phyloP scores from a whole-genome alignment of 768 basidiomycete genomes.

The Boletus insuetus region DNA sequence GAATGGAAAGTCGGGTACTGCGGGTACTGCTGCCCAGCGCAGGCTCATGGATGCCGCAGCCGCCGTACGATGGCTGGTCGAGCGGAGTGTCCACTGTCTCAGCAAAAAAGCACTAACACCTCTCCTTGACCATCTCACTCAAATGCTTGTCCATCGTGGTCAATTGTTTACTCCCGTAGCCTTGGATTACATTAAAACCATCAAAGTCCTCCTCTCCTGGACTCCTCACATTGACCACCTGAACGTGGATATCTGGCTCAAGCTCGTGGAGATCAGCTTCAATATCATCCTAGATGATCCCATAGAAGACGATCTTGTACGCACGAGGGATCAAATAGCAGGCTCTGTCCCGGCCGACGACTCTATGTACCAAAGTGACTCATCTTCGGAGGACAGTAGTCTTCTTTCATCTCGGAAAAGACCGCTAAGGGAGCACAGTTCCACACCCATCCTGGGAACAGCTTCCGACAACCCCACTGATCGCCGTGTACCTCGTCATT shows the following conservation, averaged over 20 bases:
- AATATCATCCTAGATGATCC: slow-evolving; percentile 70
- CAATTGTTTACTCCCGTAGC: slow-evolving; percentile 62
- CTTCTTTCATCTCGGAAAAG: slow-evolving; percentile 35
- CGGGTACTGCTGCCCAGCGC: slow-evolving; percentile 47
- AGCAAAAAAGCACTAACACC: slow-evolving; percentile 53
- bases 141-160: slow-evolving; percentile 52
- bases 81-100: slow-evolving; percentile 55
- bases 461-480: slow-evolving; percentile 19
- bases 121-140: slow-evolving; percentile 62
- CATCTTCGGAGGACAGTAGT: slow-evolving; percentile 29
- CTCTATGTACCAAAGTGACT: slow-evolving; percentile 36
- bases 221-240: slow-evolving; percentile 79
- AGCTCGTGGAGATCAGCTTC: slow-evolving; percentile 67
- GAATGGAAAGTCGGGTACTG: slow-evolving; percentile 39
- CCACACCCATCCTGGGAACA: slow-evolving; percentile 18
- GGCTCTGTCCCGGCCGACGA: slow-evolving; percentile 12
- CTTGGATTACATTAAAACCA: slow-evolving; percentile 77
- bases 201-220: slow-evolving; percentile 62
- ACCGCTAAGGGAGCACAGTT: slow-evolving; percentile 19
- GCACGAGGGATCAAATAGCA: slow-evolving; percentile 22
- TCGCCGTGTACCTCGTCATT: slow-evolving; percentile 26
- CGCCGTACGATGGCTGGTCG: slow-evolving; percentile 70
- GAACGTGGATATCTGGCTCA: slow-evolving; percentile 61
- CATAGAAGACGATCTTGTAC: slow-evolving; percentile 34
- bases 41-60: slow-evolving; percentile 67